A percentile compares a stretch with the other conserved stretches of the same genome.
Conservation (phyloP, 1,284 basidiomycete species). For the Microbotryum saponariae region DNA sequence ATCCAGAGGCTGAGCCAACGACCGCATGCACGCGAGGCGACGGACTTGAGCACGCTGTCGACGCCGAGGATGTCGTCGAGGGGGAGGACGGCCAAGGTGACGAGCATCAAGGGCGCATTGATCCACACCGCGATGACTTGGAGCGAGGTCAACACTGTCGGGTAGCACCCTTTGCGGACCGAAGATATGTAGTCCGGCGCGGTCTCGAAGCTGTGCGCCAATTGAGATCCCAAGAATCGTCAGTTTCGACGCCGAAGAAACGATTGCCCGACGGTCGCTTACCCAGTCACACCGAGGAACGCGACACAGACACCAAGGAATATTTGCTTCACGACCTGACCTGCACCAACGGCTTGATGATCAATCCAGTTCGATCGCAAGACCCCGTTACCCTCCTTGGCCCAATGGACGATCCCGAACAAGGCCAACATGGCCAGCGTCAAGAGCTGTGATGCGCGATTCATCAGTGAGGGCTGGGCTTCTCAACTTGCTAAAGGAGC, state of each 20-base stretch:
- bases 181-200: constrained; percentile 57
- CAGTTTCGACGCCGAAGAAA: not conserved
- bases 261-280: constrained; percentile 35
- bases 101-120: constrained; percentile 51
- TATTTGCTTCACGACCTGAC: constrained; percentile 46
- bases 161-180: constrained; percentile 52
- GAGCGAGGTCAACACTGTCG: constrained; percentile 56
- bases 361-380: constrained; percentile 53
- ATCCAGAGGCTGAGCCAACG: constrained; percentile 57
- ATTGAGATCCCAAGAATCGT: not conserved
- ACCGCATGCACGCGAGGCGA: constrained; percentile 53
- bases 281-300: constrained; percentile 60
- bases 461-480: no score
- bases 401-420: constrained; percentile 51
- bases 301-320: constrained; percentile 60
- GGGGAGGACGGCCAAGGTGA: constrained; percentile 55
- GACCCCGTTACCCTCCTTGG: constrained; percentile 46
- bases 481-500: no score
- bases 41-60: constrained; percentile 49
- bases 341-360: constrained; percentile 36
- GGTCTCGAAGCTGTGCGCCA: constrained; percentile 43
- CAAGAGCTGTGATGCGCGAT: constrained; percentile 36
- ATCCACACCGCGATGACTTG: constrained; percentile 53
- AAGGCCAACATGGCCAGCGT: constrained; percentile 53
- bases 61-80: constrained; percentile 47